Evolutionary conservation across 2,329 filamentous ascomycete species (phyloP), one percentile per base, ranked within the genome.

Genomic region (Polytolypa hystricis): DNA sequence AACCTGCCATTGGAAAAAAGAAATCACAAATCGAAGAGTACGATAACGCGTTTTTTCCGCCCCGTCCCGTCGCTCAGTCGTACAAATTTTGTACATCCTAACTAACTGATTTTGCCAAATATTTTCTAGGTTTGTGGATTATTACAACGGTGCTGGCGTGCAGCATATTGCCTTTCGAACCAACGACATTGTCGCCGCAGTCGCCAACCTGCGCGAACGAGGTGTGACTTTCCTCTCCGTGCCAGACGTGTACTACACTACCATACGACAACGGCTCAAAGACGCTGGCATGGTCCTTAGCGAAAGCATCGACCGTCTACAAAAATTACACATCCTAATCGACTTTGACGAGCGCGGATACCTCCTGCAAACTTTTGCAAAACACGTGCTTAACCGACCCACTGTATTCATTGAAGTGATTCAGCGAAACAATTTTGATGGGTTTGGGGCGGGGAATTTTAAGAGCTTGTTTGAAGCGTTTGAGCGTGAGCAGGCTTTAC

Each of bases 391-490:
- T 71, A 84, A 94, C 61, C 75, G 86, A n/a, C 87, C 87, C 18
- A 94, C 85, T 4, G 85, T 94, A 21, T 94, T 94, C 55, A 73
- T 93, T 43, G 85, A 94, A 70, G 86, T 94, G 49, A 94, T 94
- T 49, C 84, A 93, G 69, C 69, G 85, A 35, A 79, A 89, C 48
- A 76, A 82, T 38, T 94, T 94, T 58, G 79, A 84, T 39, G 86
- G 85, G 0, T 94, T 94, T 50, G 86, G 86, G 4, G 86, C 85
- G 0, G 86, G 86, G 1, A 94, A 94, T 60, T 93, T 94, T 64
- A 93, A 86, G 74, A 84, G 78, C 48, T 54, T 93, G 51, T 94
- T 94, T 53, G 84, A 94, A 68, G 85, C 86, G 1, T 91, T 93
- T 59, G 86, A 94, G 70, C 67, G 84, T 38, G 86, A 93, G 61